phyloP scores from a whole-genome alignment of 192 early-diverging fungal species.

The Entomortierella parvispora region DNA sequence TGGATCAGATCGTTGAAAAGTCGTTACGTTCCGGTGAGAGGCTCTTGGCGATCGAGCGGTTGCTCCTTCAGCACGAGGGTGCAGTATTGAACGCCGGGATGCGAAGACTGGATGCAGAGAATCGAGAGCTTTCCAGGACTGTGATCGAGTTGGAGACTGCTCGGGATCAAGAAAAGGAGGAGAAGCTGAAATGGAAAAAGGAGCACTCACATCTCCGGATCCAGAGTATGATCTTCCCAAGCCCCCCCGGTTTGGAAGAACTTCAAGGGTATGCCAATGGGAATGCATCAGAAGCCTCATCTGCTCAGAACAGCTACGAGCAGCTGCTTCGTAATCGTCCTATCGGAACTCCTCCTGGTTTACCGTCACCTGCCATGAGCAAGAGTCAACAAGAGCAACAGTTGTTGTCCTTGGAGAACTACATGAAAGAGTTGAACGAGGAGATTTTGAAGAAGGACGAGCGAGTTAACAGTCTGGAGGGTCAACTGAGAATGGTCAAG shows the following conservation, averaged over 20 bases:
- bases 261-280: not conserved
- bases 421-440: slow-evolving; percentile 46
- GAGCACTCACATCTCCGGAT: slow-evolving; percentile 42
- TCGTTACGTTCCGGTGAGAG: slow-evolving; percentile 45
- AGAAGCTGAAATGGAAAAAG: slow-evolving; percentile 49
- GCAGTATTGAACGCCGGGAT: slow-evolving; percentile 58
- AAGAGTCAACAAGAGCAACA: slow-evolving; percentile 18
- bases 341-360: not conserved
- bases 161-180: slow-evolving; percentile 39
- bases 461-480: slow-evolving; percentile 22
- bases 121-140: slow-evolving; percentile 32
- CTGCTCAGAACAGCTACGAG: too few species aligned
- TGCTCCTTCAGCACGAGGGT: slow-evolving; percentile 59
- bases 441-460: slow-evolving; percentile 48
- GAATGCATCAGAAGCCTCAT: too few species aligned
- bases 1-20: slow-evolving; percentile 54
- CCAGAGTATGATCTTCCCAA: slow-evolving; percentile 51
- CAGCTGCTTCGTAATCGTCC: too few species aligned
- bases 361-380: not conserved
- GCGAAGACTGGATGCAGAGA: slow-evolving; percentile 52
- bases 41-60: slow-evolving; percentile 44
- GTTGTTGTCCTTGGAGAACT: slow-evolving; percentile 24
- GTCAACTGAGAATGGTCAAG: slow-evolving; percentile 31
- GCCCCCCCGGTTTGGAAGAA: slow-evolving; percentile 25
- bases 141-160: slow-evolving; percentile 31